Percentiles rank a stretch among this genome's conserved stretches.
Conservation (phyloP, 208 protist genomes). For the Wallacemonas collosoma region DNA sequence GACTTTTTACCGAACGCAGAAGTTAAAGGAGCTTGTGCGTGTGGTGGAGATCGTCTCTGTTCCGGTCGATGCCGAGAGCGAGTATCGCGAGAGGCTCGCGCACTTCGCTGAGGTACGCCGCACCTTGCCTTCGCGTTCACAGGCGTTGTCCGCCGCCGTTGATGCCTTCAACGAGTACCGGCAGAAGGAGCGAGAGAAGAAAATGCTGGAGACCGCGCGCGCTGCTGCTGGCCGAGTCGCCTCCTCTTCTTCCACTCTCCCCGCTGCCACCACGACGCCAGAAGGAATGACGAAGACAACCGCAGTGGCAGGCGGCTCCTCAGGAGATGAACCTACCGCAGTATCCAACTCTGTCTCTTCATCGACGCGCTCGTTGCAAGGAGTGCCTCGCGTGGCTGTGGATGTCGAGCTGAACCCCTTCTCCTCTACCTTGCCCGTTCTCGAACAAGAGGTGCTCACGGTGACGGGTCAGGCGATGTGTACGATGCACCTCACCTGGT, state of each 20-base stretch:
- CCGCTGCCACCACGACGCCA: slow-evolving; percentile 5
- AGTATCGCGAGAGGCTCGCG: slow-evolving; percentile 29
- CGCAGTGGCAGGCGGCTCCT: neutral
- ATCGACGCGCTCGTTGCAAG: neutral
- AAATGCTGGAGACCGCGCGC: neutral
- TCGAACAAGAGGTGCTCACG: slow-evolving; percentile 21
- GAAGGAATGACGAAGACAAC: neutral
- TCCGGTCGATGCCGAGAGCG: slow-evolving; percentile 29
- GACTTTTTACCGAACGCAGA: slow-evolving; percentile 40
- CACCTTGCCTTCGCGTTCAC: neutral
- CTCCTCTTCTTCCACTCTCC: neutral
- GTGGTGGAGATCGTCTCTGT: slow-evolving; percentile 42
- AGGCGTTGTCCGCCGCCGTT: slow-evolving; percentile 10
- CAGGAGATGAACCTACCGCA: slow-evolving; percentile 7
- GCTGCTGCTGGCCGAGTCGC: neutral
- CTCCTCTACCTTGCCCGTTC: slow-evolving; percentile 30
- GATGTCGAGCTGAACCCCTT: slow-evolving; percentile 43
- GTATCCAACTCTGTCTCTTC: neutral
- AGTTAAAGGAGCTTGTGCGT: slow-evolving; percentile 34
- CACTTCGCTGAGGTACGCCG: slow-evolving; percentile 18
- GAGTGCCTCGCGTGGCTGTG: slow-evolving; percentile 1
- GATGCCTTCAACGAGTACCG: neutral
- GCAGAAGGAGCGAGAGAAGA: slow-evolving; percentile 7
- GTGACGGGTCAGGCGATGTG: slow-evolving; percentile 27
- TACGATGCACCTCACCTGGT: slow-evolving; percentile 42